Evolutionary conservation across 202 grass and related monocot species (phyloP).

Genomic region (Tripidium arundinaceum): DNA sequence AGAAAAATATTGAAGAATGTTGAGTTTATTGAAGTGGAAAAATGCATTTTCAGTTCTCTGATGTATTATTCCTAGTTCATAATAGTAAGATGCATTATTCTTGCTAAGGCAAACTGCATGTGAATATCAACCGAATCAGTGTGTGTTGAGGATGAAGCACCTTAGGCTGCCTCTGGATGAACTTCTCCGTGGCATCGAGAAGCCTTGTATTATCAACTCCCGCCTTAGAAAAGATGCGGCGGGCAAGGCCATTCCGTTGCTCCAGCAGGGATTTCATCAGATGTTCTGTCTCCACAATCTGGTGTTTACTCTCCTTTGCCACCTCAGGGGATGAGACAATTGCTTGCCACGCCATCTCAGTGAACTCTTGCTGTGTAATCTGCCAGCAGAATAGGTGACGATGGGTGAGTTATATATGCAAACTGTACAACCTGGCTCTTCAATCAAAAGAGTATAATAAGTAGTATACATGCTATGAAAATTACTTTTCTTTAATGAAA

Average conservation of each 20-base stretch:
- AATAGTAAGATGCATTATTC: background rate
- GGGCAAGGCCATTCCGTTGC: constrained; percentile 93
- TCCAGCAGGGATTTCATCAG: constrained; percentile 93
- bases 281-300: constrained; percentile 97
- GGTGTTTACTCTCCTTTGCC: constrained; percentile 93
- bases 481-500: background rate
- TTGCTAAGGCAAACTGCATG: background rate
- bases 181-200: constrained; percentile 83
- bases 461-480: background rate
- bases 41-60: background rate
- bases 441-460: no score
- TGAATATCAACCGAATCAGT: background rate
- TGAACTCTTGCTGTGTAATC: constrained; percentile 99
- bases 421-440: background rate
- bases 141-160: constrained; percentile 32
- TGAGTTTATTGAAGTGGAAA: background rate
- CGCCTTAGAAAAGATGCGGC: constrained; percentile 89
- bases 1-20: background rate
- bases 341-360: constrained; percentile 96
- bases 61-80: background rate
- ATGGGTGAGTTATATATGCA: background rate
- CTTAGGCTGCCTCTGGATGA: constrained; percentile 96
- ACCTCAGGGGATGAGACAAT: constrained; percentile 81
- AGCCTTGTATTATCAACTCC: constrained; percentile 94
- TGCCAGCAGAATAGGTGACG: background rate